Conservation (phyloP, 768 basidiomycete species). For the Collybiopsis luxurians region DNA sequence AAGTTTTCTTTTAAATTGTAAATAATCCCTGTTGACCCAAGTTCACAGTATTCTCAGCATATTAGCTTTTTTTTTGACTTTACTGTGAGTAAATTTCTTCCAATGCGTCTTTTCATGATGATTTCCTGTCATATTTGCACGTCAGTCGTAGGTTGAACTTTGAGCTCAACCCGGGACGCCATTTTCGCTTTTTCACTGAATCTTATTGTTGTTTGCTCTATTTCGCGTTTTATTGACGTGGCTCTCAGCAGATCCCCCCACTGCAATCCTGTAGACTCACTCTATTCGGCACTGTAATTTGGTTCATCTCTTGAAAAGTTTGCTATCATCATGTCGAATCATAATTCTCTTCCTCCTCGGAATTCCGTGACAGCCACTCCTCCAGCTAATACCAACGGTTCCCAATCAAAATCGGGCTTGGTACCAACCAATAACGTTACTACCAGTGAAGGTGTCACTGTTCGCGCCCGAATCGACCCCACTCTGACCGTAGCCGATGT, state of each 20-base stretch:
- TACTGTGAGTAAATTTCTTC: too few species aligned
- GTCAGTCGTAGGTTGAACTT: constrained; percentile 50
- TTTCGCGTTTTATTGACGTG: background rate
- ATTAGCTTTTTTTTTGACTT: background rate
- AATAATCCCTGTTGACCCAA: too few species aligned
- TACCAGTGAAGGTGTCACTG: constrained; percentile 68
- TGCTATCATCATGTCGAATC: constrained; percentile 3
- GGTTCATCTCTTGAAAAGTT: too few species aligned
- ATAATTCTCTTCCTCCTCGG: constrained; percentile 29
- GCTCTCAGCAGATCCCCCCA: background rate
- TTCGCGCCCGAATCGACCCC: constrained; percentile 83
- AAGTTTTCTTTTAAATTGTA: too few species aligned
- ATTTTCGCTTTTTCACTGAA: constrained; percentile 43
- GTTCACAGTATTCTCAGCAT: background rate
- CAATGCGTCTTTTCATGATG: constrained; percentile 31
- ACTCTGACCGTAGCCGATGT: constrained; percentile 84
- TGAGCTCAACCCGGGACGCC: constrained; percentile 33
- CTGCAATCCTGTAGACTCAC: constrained; percentile 4
- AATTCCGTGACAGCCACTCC: constrained; percentile 28
- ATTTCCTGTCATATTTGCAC: constrained; percentile 53
- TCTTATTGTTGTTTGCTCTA: background rate
- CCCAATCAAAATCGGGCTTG: constrained; percentile 43
- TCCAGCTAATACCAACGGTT: constrained; percentile 30
- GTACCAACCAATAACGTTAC: constrained; percentile 86
- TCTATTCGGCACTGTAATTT: constrained; percentile 1